Base-by-base conservation (phyloP, 2,329 filamentous ascomycete genomes). In the Colletotrichum scovillei region DNA sequence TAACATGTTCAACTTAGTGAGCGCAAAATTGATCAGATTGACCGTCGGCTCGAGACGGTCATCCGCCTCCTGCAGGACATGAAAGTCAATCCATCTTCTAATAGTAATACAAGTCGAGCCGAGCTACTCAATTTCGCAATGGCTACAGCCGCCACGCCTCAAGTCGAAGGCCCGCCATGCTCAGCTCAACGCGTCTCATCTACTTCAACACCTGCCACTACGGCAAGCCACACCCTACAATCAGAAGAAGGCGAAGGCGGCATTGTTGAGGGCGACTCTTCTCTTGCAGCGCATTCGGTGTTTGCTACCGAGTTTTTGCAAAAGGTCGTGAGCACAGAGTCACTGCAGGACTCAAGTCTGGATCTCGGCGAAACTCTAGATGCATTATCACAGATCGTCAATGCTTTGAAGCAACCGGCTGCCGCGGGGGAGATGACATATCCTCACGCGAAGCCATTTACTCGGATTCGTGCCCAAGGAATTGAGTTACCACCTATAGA, bases 301-400 rank as follows among this genome's bases (percentile, higher is more conserved):
- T 87, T 87, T 74, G 86, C 86, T 38, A 86, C 82, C 16, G 83
- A 87, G 58, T 84, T 87, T 60, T 75, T 86, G 1, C 80, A 83
- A 22, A 81, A 84, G 65, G 82, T 81, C 1, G 82, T 83, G 5
- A 78, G 75, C 19, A 78, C 78, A 19, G 78, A 76, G 28, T 77
- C 79, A 9, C 59, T 73, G 4, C 70, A 73, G 2, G 70, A 73
- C 22, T 76, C 79, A 0, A 78, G 79, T 11, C 76, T 82, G 0
- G 80, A 83, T 69, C 74, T 83, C 69, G 78, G 78, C 2, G 81
- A 83, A 66, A 81, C 81, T 1, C 69, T 84, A 1, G 80, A 82
- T 38, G 80, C 82, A 0, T 78, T 84, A 2, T 79, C 79, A n/a
- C 77, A 80, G 7, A 76, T 80, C n/a, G 78, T 80, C 57, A 72